These are phyloP conservation scores for Monosporascus sp. DNA, from an alignment of 2,329 filamentous ascomycete genomes.

Conservation along the genomic window DNA sequence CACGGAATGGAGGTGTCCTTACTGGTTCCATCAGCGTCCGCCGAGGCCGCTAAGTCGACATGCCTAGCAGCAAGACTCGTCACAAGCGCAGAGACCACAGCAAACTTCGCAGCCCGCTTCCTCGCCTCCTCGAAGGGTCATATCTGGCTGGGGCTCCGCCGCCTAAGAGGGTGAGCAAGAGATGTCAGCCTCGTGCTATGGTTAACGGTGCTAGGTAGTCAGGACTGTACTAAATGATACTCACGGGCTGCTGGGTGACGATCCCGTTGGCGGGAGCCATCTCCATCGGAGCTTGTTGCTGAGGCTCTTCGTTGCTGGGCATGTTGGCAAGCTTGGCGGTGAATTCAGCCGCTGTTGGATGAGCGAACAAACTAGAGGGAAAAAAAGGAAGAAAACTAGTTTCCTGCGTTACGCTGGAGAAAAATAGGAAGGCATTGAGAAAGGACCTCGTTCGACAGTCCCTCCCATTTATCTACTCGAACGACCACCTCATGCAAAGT, in stretches of 20 bases:
- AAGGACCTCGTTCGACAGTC: too few relatives aligned
- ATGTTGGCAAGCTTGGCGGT: constrained; percentile 16
- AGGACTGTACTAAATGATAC: constrained; percentile 9
- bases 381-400: accelerated
- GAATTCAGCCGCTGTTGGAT: neutral
- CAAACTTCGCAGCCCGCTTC: constrained; percentile 41
- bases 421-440: too few relatives aligned
- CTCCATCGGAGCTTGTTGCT: constrained; percentile 40
- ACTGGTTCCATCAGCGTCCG: neutral
- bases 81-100: constrained; percentile 39
- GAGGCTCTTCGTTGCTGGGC: constrained; percentile 34
- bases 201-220: neutral
- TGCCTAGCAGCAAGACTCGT: constrained; percentile 37
- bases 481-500: neutral
- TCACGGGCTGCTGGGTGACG: constrained; percentile 37
- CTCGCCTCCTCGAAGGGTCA: constrained; percentile 38
- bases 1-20: too few relatives aligned
- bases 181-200: constrained; percentile 1
- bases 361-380: neutral
- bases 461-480: neutral
- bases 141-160: constrained; percentile 36
- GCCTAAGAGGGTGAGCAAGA: constrained; percentile 17
- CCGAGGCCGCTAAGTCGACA: neutral
- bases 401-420: neutral
- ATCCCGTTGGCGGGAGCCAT: constrained; percentile 28